Evolutionary conservation across 345 rosid genomes (phyloP), one percentile per base, ranked within the genome.

Genomic region (Populus pruinosa): DNA sequence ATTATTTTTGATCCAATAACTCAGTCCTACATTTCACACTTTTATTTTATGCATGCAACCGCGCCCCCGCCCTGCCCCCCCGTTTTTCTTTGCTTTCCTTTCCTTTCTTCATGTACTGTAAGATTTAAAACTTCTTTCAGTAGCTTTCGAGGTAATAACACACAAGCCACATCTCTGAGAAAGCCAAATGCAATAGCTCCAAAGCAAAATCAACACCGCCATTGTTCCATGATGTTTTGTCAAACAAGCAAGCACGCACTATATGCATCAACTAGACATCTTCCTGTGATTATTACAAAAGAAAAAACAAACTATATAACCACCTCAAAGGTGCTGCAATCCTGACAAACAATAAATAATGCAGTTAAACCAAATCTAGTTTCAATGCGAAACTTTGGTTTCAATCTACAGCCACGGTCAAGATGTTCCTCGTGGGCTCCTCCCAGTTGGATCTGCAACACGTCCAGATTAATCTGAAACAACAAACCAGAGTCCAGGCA

Each of bases 391-490:
- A 92, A 95, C 74, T 80, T 70, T 29, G 98, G 98, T 84, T 89
- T 90, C 78, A 78, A 81, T 79, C 87, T 86, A 78, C 99, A 93
- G 53, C 98, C 96, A 39, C 84, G 87, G 70, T 90, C 90, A 14
- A 92, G 85, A 82, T 95, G 99, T 68, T 93, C 92, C 1, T 71
- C 65, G 61, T 89, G 97, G 0, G 81, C 92, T 81, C 88, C 93
- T 0, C 89, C 98, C 36, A 95, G 87, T 56, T 89, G 88, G 65
- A 78, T 69, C 75, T 82, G 88, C 81, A 93, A 23, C 43, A 67
- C 78, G 20, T 81, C 89, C 76, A 93, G 78, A 78, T 83, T 88
- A 76, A 92, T 84, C 97, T 93, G 89, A 79, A 78, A 67, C 23
- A 2, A 14, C 73, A 49, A 72, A 33, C 41, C 69, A 71, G 38